These are phyloP conservation scores for Citrullus mucosospermus DNA, from an alignment of 306 rosid genomes.

Conservation along the genomic window DNA sequence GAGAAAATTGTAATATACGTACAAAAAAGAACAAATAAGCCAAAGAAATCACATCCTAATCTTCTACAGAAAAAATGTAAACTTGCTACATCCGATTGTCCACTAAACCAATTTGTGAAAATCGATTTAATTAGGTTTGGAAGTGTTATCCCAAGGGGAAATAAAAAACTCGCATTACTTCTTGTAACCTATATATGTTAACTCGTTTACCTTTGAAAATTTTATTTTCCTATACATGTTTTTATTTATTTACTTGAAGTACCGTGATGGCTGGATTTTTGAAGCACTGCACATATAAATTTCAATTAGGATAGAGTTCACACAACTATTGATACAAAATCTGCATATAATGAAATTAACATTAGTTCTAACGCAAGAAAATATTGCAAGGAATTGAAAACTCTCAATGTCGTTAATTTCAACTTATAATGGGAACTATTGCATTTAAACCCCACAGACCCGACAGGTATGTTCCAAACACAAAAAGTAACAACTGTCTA, in stretches of 20 bases:
- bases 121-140: too few relatives aligned
- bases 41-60: too few relatives aligned
- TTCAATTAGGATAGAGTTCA: not conserved
- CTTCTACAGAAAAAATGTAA: too few relatives aligned
- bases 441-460: not conserved
- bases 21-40: too few relatives aligned
- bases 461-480: not conserved
- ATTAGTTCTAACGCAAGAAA: constrained; percentile 1
- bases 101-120: too few relatives aligned
- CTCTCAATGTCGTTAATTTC: not conserved
- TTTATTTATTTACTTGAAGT: not conserved
- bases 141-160: too few relatives aligned
- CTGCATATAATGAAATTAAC: not conserved
- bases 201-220: too few relatives aligned
- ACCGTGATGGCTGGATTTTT: not conserved
- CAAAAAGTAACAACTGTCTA: not conserved
- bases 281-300: not conserved
- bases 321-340: not conserved
- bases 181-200: too few relatives aligned
- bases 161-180: too few relatives aligned
- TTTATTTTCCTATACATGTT: not conserved
- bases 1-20: too few relatives aligned
- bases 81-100: too few relatives aligned
- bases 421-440: not conserved
- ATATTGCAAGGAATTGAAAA: not conserved